Conservation (phyloP, 2,329 filamentous ascomycete genomes). For the Neoascochyta sp. region DNA sequence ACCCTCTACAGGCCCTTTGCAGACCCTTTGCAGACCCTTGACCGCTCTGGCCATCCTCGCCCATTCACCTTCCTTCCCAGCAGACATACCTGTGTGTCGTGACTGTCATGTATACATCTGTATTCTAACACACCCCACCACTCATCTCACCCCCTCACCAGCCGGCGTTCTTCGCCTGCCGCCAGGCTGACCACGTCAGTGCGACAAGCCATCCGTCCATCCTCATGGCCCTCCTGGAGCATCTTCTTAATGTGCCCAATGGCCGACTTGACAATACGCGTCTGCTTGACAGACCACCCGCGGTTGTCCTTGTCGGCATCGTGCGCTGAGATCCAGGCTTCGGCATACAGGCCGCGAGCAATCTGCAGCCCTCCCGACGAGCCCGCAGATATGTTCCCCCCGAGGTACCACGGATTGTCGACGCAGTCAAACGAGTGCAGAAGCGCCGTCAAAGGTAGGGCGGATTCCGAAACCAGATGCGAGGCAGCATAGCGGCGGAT, state of each 20-base stretch:
- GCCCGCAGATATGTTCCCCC: constrained; percentile 56
- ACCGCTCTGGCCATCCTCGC: too few relatives aligned
- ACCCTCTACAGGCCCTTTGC: too few relatives aligned
- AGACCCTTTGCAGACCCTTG: too few relatives aligned
- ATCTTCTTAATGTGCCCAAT: constrained; percentile 28
- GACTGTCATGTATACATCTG: background rate
- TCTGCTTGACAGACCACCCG: constrained; percentile 51
- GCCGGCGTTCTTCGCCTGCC: constrained; percentile 20
- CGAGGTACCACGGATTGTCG: constrained; percentile 59
- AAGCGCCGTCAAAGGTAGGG: constrained; percentile 60
- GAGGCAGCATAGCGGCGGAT: constrained; percentile 55
- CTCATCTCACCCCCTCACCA: constrained; percentile 13
- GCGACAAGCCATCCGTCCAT: constrained; percentile 3
- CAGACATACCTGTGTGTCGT: background rate
- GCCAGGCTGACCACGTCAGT: constrained; percentile 19
- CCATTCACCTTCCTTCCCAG: too few relatives aligned
- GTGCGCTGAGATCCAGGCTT: constrained; percentile 60
- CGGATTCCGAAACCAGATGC: constrained; percentile 55
- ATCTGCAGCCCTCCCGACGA: constrained; percentile 57
- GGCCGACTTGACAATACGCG: constrained; percentile 44
- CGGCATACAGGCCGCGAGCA: constrained; percentile 52
- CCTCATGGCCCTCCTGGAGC: constrained; percentile 20
- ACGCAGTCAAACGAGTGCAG: constrained; percentile 62
- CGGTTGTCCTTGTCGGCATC: constrained; percentile 57
- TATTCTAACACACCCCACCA: background rate